Conservation (phyloP, 1,284 basidiomycete species). For the Apiotrichum brassicae region DNA sequence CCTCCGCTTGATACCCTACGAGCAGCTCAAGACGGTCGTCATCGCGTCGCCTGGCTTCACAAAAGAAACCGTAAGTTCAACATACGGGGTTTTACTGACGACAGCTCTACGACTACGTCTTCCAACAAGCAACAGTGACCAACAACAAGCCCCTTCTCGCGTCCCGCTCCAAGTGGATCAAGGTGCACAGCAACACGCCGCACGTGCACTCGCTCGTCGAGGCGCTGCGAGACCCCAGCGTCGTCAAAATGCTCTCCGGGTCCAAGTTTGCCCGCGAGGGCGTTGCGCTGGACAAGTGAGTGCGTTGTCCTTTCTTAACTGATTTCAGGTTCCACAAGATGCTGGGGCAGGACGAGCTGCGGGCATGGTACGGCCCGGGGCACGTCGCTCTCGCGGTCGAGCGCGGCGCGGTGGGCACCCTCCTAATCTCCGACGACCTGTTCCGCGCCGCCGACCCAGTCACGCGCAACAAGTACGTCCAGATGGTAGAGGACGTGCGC, state of each 20-base stretch:
- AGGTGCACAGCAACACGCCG: constrained; percentile 84
- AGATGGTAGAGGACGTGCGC: constrained; percentile 81
- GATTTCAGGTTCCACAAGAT: constrained; percentile 84
- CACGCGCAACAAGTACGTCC: constrained; percentile 77
- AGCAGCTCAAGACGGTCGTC: constrained; percentile 77
- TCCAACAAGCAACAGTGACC: constrained; percentile 69
- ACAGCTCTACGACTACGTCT: constrained; percentile 67
- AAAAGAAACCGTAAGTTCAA: constrained; percentile 64
- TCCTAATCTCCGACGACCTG: constrained; percentile 90
- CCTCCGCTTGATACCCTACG: constrained; percentile 79
- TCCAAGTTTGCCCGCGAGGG: constrained; percentile 97
- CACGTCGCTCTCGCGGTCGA: constrained; percentile 88
- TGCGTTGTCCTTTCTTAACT: constrained; percentile 7
- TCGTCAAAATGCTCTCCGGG: constrained; percentile 65
- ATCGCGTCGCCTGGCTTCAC: constrained; percentile 97
- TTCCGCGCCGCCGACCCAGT: constrained; percentile 75
- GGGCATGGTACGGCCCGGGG: constrained; percentile 97
- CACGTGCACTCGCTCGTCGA: constrained; percentile 96
- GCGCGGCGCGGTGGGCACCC: constrained; percentile 86
- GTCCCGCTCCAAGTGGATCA: constrained; percentile 76
- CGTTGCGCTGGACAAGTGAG: constrained; percentile 76
- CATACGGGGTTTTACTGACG: not conserved
- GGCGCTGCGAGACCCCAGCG: constrained; percentile 88
- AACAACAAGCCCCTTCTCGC: constrained; percentile 76
- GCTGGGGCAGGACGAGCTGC: constrained; percentile 85